A percentile compares a stretch with the other conserved stretches of the same genome.
phyloP scores from a whole-genome alignment of 1,284 basidiomycete genomes.

The Naganishia sp. region DNA sequence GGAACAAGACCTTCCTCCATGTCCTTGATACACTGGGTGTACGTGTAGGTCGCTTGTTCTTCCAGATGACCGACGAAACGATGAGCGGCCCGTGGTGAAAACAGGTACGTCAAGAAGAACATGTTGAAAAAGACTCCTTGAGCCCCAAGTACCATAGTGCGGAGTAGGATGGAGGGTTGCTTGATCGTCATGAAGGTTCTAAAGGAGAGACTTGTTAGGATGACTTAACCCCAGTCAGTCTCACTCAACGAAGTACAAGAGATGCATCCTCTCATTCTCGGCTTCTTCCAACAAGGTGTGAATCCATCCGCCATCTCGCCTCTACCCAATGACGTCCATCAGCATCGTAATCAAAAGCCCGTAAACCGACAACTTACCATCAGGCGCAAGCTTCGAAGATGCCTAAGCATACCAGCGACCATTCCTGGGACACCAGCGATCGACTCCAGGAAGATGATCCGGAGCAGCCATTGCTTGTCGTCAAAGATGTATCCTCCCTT shows the following conservation, averaged over 20 bases:
- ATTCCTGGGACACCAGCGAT: slow-evolving; percentile 93
- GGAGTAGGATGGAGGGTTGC: slow-evolving; percentile 75
- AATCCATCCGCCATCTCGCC: slow-evolving; percentile 85
- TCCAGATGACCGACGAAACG: slow-evolving; percentile 94
- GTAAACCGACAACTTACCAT: slow-evolving; percentile 62
- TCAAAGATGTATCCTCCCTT: slow-evolving; percentile 71
- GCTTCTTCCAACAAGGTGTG: slow-evolving; percentile 85
- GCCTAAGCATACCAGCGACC: slow-evolving; percentile 84
- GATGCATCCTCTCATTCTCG: slow-evolving; percentile 93
- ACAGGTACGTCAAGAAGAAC: slow-evolving; percentile 81
- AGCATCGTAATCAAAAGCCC: too few relatives aligned
- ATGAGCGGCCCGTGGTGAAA: slow-evolving; percentile 82
- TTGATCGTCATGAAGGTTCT: slow-evolving; percentile 87
- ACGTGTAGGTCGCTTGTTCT: slow-evolving; percentile 90
- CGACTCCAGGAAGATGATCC: slow-evolving; percentile 84
- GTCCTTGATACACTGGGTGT: slow-evolving; percentile 79
- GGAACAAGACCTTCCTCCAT: slow-evolving; percentile 82
- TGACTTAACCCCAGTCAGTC: too few relatives aligned
- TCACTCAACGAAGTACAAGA: slow-evolving; percentile 60
- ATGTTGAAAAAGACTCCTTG: slow-evolving; percentile 86
- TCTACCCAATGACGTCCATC: too few relatives aligned
- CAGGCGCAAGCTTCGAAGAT: slow-evolving; percentile 75
- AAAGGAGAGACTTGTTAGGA: too few relatives aligned
- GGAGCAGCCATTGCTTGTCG: slow-evolving; percentile 74
- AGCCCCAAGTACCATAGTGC: slow-evolving; percentile 76